Evolutionary conservation across 179 eudicot species (phyloP), one percentile per base, ranked within the genome.

Genomic region (Spergularia azorica): DNA sequence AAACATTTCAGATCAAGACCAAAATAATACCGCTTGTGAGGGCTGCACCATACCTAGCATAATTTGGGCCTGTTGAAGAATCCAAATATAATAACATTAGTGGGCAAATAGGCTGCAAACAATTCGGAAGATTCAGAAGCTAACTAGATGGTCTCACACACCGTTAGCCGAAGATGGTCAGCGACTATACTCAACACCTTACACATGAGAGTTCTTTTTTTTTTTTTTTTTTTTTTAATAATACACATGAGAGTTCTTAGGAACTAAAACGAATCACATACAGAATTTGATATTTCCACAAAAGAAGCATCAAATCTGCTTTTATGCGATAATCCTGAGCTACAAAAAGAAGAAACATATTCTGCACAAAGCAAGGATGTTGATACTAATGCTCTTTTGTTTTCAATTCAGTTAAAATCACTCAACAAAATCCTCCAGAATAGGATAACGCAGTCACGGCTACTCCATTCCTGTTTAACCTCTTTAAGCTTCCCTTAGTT

Each of bases 11-110:
- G 3, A 11, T 11, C 9, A 39, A n/a, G 54, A 17, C 57, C 5
- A 12, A 41, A 79, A n/a, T 41, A 84, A 68, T 88, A 91, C 97
- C 88, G 77, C 70, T 78, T 86, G 86, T 36, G 98, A 84, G 9
- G 97, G 84, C 84, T 90, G 86, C 77, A 93, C 92, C 98, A 93
- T 93, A 76, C 97, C 97, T 60, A 93, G 98, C 98, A 93, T 92
- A 21, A 93, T 93, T 83, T 93, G 98, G 41, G 97, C 98, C 98
- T 93, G 76, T 71, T 76, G n/a, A 64, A 81, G 73, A 50, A 82
- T 36, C 58, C 46, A 75, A 65, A 1, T 7, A 41, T 48, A 72
- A 46, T 51, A 51, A 56, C 12, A 80, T 74, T 4, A 77, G 75
- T 54, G 62, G 20, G 16, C 58, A 70, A 41, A 70, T 17, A 71